phyloP scores from a whole-genome alignment of 2,329 filamentous ascomycete species.

The Penicillium italicum region DNA sequence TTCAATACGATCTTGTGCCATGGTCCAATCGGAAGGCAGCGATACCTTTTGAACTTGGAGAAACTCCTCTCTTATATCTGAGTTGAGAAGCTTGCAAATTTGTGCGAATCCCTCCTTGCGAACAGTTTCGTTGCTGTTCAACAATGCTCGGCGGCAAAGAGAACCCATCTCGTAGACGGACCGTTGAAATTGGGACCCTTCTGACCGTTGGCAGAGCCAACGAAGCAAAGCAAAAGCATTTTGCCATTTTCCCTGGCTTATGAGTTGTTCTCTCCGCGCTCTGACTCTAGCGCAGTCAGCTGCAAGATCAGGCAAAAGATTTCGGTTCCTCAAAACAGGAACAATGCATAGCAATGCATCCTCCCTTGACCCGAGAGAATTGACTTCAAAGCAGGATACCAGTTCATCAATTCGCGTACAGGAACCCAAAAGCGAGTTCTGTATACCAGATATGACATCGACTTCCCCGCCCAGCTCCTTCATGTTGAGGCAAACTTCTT shows the following conservation, averaged over 20 bases:
- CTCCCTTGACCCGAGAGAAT: slow-evolving; percentile 31
- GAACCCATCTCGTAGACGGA: slow-evolving; percentile 26
- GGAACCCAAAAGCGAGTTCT: slow-evolving; percentile 15
- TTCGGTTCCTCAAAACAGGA: slow-evolving; percentile 19
- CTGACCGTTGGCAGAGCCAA: slow-evolving; percentile 29
- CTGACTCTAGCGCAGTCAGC: slow-evolving; percentile 16
- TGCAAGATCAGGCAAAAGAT: slow-evolving; percentile 23
- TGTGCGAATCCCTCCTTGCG: slow-evolving; percentile 12
- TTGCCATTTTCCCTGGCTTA: slow-evolving; percentile 18
- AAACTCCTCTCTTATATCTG: slow-evolving; percentile 14
- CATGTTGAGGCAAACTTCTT: slow-evolving; percentile 11
- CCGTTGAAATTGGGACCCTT: slow-evolving; percentile 21
- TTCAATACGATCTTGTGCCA: no score
- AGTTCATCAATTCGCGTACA: slow-evolving; percentile 25
- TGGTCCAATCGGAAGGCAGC: no score
- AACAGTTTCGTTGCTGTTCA: slow-evolving; percentile 6
- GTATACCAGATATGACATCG: slow-evolving; percentile 14
- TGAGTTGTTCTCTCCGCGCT: slow-evolving; percentile 3
- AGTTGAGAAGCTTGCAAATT: slow-evolving; percentile 2
- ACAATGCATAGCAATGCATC: slow-evolving; percentile 35
- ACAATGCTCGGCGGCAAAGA: slow-evolving; percentile 26
- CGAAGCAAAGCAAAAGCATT: slow-evolving; percentile 17
- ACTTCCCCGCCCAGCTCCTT: slow-evolving; percentile 14
- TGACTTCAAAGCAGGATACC: slow-evolving; percentile 25
- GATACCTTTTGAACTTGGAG: no score